Evolutionary conservation across 2,329 filamentous ascomycete species (phyloP), one percentile per base, ranked within the genome.

Genomic region (Aotearoamyces nothofagi): DNA sequence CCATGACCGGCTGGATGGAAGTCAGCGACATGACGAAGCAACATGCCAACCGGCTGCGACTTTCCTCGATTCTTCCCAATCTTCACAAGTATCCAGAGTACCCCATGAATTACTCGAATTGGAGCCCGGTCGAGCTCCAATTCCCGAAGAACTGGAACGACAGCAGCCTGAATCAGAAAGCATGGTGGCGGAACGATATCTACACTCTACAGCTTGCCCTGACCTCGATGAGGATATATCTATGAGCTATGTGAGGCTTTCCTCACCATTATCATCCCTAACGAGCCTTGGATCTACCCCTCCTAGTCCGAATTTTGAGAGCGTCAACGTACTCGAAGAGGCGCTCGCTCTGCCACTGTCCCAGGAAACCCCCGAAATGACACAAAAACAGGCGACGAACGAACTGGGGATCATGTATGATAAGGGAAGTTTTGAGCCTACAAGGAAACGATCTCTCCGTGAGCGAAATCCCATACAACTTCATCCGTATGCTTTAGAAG

Each of bases 181-280:
- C n/a, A 8, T 20, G 19, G n/a, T 7, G 19, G 19, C 7, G 8
- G 8, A 20, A 20, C 8, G n/a, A 8, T n/a, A 20, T 20, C n/a
- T n/a, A n/a, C n/a, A n/a, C n/a, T n/a, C n/a, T n/a, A n/a, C n/a
- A n/a, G n/a, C n/a, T n/a, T n/a, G n/a, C n/a, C n/a, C n/a, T n/a
- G n/a, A n/a, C n/a, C 22, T 24, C 9, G 37, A 42, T 8, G 54
- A 58, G 19, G 53, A 53, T 14, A 50, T 55, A 37, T 54, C 54
- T 3, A 48, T 34, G 22, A 52, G 49, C 35, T 52, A 57, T 41
- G 46, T 56, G n/a, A 46, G 46, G 20, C 38, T 52, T 19, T 51
- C 47, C 10, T 51, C 52, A 4, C 43, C 45, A 9, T 38, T 46
- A 22, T 33, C 46, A 17, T 46, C 42, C 19, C 37, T 33, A 7